Base-by-base conservation (phyloP, 192 early-diverging fungal species). In the Backusella macrospora region DNA sequence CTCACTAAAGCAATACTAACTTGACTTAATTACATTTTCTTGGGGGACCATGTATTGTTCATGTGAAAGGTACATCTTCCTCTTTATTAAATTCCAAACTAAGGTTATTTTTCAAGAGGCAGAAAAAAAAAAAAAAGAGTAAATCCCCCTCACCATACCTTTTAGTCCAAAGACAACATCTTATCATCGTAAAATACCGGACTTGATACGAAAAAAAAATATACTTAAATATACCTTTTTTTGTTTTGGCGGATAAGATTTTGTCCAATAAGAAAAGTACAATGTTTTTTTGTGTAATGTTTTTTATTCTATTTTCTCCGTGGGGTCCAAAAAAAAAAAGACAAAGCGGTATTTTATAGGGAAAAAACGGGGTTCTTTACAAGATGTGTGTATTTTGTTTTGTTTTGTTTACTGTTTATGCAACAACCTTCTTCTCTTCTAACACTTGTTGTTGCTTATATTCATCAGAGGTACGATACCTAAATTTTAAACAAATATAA, bases 391-490 rank as follows among this genome's bases (percentile, higher is more conserved):
- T n/a, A n/a, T n/a, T n/a, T n/a, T n/a, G n/a, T 29, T 7, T 68
- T 42, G 46, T 45, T n/a, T 67, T 23, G 23, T 67, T 45, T 18
- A 21, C 44, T 67, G n/a, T 45, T 59, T 59, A 59, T 59, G 52
- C 52, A 23, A 26, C 18, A 9, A 59, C 52, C 52, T 59, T 59
- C 52, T 59, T 59, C 7, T 59, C 52, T 23, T 59, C 52, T 21
- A 59, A 59, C 21, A 12, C 8, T 59, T 59, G 52, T 23, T 59
- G 52, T 59, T 59, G 67, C 75, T 83, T 83, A 62, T 74, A 83
- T 45, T 83, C 81, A 59, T 83, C 81, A 37, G 66, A 76, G 59
- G 66, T 71, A 65, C 81, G 81, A 45, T 83, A 83, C 3, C 81
- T 83, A 18, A 18, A 49, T 49, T 9, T 7, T 43, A 34, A 70